Evolutionary conservation across 106 monocot genomes (phyloP).

Genomic region (Dendrobium chrysotoxum): DNA sequence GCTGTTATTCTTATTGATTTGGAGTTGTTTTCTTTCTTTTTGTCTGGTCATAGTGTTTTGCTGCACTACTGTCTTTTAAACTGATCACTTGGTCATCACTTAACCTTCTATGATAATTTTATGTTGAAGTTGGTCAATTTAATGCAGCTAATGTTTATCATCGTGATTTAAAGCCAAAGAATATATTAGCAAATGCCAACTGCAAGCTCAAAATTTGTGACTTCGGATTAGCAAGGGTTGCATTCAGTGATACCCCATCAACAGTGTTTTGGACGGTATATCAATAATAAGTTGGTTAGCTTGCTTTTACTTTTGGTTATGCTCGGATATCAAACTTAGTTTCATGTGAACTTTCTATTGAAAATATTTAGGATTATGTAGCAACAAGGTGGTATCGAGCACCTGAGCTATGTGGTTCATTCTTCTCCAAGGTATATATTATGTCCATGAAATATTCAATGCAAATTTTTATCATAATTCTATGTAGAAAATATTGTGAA

Average conservation of each 20-base stretch:
- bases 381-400: conserved; percentile 97
- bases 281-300: not conserved
- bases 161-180: conserved; percentile 85
- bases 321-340: not conserved
- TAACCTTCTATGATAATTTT: not conserved
- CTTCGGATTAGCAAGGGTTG: conserved; percentile 88
- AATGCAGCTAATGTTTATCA: conserved; percentile 89
- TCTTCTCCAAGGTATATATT: conserved; percentile 65
- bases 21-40: not conserved
- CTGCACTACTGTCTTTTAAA: not conserved
- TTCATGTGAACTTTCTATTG: not conserved
- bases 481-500: not conserved
- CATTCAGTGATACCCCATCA: conserved; percentile 77
- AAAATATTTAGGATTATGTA: conserved; percentile 74
- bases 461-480: conserved; percentile 1
- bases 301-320: not conserved
- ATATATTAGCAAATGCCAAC: conserved; percentile 87
- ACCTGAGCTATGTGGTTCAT: conserved; percentile 87
- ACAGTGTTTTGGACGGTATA: conserved; percentile 66
- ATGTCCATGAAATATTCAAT: not conserved
- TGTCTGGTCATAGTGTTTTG: conserved; percentile 1
- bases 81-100: not conserved
- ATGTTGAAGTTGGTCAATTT: not conserved
- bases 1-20: not conserved
- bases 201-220: conserved; percentile 95